Conservation (phyloP, 768 basidiomycete species). For the Trametes punicea region DNA sequence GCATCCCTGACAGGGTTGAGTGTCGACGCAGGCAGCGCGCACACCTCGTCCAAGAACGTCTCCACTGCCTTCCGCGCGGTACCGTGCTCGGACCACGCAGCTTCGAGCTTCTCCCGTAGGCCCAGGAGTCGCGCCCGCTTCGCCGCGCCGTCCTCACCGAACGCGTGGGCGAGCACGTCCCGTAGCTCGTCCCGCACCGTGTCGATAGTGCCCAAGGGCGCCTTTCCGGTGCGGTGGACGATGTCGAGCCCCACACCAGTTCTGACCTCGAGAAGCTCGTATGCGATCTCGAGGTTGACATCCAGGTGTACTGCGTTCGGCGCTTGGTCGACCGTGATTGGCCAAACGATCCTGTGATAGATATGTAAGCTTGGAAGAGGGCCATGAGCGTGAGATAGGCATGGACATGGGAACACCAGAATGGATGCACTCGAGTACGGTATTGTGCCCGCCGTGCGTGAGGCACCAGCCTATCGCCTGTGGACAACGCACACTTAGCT, state of each 20-base stretch:
- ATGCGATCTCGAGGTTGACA: constrained; percentile 23
- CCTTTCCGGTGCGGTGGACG: constrained; percentile 5
- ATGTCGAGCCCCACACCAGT: constrained; percentile 7
- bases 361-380: neutral
- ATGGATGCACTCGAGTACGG: constrained; percentile 20
- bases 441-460: constrained; percentile 19
- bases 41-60: neutral
- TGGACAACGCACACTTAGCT: neutral
- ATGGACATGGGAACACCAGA: constrained; percentile 22
- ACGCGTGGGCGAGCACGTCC: constrained; percentile 20
- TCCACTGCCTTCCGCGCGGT: neutral
- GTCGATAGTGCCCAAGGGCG: constrained; percentile 23
- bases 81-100: constrained; percentile 3
- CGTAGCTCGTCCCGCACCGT: constrained; percentile 21
- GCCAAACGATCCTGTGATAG: constrained; percentile 25
- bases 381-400: neutral
- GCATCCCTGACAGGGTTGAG: neutral
- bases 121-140: constrained; percentile 21
- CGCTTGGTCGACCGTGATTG: constrained; percentile 22
- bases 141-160: constrained; percentile 26
- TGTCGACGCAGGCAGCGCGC: neutral
- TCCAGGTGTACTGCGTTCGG: constrained; percentile 21
- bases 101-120: neutral
- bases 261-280: constrained; percentile 28
- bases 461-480: constrained; percentile 17